Evolutionary conservation across 495 filamentous ascomycete genomes (phyloP).

Genomic region (Xylaria intraflava): DNA sequence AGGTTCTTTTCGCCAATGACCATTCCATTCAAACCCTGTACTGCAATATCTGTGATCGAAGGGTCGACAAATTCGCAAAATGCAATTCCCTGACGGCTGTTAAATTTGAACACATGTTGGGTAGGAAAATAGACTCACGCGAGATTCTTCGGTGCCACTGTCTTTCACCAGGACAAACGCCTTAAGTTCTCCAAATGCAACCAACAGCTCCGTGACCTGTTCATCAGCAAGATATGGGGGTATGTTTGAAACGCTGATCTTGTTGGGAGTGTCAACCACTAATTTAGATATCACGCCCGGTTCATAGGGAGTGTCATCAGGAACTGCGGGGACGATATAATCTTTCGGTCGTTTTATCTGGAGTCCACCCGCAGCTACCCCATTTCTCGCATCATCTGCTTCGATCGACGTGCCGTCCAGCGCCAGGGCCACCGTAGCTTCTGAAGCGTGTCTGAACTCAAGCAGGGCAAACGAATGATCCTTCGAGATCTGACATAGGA

Average conservation of each 20-base stretch:
- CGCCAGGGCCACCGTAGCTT: constrained; percentile 86
- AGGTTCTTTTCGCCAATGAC: constrained; percentile 79
- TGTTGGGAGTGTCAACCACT: constrained; percentile 88
- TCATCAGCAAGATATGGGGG: constrained; percentile 82
- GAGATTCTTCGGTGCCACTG: constrained; percentile 72
- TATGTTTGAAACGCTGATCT: constrained; percentile 87
- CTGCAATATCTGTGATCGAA: constrained; percentile 69
- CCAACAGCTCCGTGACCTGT: constrained; percentile 81
- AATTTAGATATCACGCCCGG: constrained; percentile 71
- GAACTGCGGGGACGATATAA: constrained; percentile 83
- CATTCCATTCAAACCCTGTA: constrained; percentile 89
- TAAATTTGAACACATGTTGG: constrained; percentile 8
- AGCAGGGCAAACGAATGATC: constrained; percentile 75
- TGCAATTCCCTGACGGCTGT: constrained; percentile 68
- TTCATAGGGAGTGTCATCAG: constrained; percentile 69
- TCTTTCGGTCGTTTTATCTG: constrained; percentile 89
- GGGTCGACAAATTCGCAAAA: constrained; percentile 93
- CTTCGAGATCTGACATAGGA: constrained; percentile 73
- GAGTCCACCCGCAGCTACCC: constrained; percentile 59
- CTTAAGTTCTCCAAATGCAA: constrained; percentile 88
- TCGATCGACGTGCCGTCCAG: constrained; percentile 87
- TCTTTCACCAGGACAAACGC: constrained; percentile 91
- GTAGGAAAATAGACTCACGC: constrained; percentile 55
- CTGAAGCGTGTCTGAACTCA: constrained; percentile 81
- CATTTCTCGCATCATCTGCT: constrained; percentile 54